Conservation (phyloP, 371 early-diverging fungal genomes). For the Mortierella sp. region DNA sequence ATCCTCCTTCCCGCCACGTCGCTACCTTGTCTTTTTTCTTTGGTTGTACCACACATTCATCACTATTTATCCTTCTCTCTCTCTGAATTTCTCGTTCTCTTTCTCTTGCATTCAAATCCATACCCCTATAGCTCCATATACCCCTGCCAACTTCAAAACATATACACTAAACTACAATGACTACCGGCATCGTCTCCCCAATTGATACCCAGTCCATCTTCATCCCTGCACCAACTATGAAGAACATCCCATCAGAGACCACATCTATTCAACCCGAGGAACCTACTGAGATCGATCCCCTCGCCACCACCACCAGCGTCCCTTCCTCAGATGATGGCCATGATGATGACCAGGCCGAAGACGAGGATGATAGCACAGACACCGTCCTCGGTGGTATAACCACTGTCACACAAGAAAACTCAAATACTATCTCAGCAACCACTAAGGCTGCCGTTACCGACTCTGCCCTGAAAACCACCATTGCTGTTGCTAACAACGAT, state of each 20-base stretch:
- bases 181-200: background rate
- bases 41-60: background rate
- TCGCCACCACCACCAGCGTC: conserved; percentile 18
- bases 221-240: background rate
- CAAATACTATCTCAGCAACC: background rate
- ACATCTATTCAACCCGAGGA: background rate
- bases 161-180: background rate
- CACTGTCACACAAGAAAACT: background rate
- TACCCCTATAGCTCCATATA: background rate
- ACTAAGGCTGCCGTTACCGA: background rate
- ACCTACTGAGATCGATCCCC: conserved; percentile 11
- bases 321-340: conserved; percentile 25
- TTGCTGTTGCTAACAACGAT: background rate
- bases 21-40: background rate
- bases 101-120: background rate
- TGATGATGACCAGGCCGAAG: background rate
- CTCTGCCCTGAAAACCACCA: background rate
- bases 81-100: background rate
- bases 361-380: conserved; percentile 1
- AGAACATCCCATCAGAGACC: background rate
- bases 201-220: background rate
- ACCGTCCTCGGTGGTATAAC: background rate
- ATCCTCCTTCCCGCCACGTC: too few species aligned
- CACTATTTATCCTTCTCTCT: background rate
- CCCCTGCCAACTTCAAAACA: background rate